phyloP scores from a whole-genome alignment of 2,329 filamentous ascomycete genomes.

The Colletotrichum sansevieriae region DNA sequence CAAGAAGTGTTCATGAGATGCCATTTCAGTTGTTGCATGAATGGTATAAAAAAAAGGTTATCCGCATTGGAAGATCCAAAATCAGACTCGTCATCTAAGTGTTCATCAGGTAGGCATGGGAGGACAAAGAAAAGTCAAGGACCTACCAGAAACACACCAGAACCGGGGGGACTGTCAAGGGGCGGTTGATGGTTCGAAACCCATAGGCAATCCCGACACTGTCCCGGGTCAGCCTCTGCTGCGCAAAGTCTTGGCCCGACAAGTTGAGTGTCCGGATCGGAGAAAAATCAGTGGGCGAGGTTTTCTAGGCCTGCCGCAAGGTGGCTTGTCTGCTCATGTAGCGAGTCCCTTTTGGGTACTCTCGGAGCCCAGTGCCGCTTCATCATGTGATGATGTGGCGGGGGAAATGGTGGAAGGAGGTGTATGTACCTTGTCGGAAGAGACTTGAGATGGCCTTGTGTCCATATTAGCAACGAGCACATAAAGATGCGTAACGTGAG shows the following conservation, averaged over 20 bases:
- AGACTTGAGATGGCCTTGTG: slow-evolving; percentile 40
- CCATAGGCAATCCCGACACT: not conserved
- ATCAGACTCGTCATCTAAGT: slow-evolving; percentile 76
- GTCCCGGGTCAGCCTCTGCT: slow-evolving; percentile 23
- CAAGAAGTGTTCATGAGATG: slow-evolving; percentile 3
- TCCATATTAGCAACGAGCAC: slow-evolving; percentile 50
- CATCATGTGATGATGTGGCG: slow-evolving; percentile 70
- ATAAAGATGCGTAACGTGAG: not conserved
- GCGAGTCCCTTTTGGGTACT: slow-evolving; percentile 56
- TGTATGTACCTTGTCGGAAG: slow-evolving; percentile 44
- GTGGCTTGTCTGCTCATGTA: slow-evolving; percentile 86
- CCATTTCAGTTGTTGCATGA: slow-evolving; percentile 67
- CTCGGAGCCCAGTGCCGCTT: slow-evolving; percentile 99
- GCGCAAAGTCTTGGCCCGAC: slow-evolving; percentile 10
- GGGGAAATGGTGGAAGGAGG: slow-evolving; percentile 31
- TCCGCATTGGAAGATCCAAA: slow-evolving; percentile 72
- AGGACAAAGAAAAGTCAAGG: slow-evolving; percentile 37
- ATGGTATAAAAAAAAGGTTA: slow-evolving; percentile 67
- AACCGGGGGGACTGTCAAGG: not conserved
- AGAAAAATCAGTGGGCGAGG: slow-evolving; percentile 89
- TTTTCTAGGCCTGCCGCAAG: slow-evolving; percentile 99
- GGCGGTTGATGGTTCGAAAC: not conserved
- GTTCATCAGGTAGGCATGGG: slow-evolving; percentile 58
- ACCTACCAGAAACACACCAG: slow-evolving; percentile 29
- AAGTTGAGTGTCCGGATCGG: slow-evolving; percentile 29